phyloP scores from a whole-genome alignment of 495 filamentous ascomycete genomes.

The Neurospora sp. region DNA sequence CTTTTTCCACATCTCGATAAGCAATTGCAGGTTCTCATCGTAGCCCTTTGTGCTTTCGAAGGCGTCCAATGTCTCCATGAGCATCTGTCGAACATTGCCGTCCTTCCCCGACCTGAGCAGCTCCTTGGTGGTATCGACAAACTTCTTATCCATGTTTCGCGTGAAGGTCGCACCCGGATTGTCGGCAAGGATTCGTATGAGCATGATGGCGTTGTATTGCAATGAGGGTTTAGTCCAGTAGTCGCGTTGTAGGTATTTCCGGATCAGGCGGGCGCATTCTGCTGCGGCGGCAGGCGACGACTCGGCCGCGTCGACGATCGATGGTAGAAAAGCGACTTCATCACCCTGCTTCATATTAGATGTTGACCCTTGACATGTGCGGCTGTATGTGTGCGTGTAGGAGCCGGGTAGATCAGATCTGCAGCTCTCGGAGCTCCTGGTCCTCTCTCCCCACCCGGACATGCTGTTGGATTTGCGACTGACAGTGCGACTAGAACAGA shows the following conservation, averaged over 20 bases:
- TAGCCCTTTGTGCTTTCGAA: conserved; percentile 57
- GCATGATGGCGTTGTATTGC: conserved; percentile 96
- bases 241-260: conserved; percentile 68
- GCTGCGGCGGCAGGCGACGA: conserved; percentile 77
- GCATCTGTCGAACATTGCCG: conserved; percentile 66
- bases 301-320: conserved; percentile 90
- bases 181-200: conserved; percentile 82
- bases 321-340: conserved; percentile 87
- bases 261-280: conserved; percentile 65
- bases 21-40: conserved; percentile 57
- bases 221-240: conserved; percentile 48
- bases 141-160: conserved; percentile 73
- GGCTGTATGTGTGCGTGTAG: neutral
- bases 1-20: conserved; percentile 82
- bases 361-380: neutral
- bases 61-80: conserved; percentile 72
- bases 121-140: conserved; percentile 64
- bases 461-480: neutral
- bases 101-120: conserved; percentile 64
- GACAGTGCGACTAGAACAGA: neutral
- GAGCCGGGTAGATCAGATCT: neutral
- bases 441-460: neutral
- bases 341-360: conserved; percentile 45
- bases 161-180: conserved; percentile 89
- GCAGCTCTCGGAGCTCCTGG: neutral